These are phyloP conservation scores for Hymenoscyphus linearis DNA, from an alignment of 2,329 filamentous ascomycete genomes.

Conservation along the genomic window DNA sequence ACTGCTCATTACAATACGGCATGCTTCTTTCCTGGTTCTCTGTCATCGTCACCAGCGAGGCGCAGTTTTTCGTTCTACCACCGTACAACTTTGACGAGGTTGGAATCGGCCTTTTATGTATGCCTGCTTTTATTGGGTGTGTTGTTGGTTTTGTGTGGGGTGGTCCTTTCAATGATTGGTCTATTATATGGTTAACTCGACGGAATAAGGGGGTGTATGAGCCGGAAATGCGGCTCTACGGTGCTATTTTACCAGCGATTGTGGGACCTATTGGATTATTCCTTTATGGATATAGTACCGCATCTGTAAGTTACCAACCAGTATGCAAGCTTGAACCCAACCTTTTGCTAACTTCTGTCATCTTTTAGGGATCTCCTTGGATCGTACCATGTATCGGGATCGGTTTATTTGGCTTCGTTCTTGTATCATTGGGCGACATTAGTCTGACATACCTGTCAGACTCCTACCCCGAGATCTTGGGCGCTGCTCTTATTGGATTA, in stretches of 20 bases:
- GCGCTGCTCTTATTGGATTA: constrained; percentile 41
- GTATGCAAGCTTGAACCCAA: neutral
- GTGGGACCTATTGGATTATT: constrained; percentile 9
- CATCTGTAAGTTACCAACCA: neutral
- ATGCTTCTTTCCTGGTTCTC: constrained; percentile 35
- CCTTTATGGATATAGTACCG: constrained; percentile 8
- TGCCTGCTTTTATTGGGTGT: constrained; percentile 38
- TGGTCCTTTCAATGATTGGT: constrained; percentile 35
- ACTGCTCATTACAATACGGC: constrained; percentile 34
- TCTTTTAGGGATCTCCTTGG: constrained; percentile 8
- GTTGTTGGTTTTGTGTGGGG: constrained; percentile 32
- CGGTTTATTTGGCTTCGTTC: constrained; percentile 8
- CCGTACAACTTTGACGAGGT: constrained; percentile 38
- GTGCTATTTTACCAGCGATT: constrained; percentile 4
- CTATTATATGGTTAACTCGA: constrained; percentile 33
- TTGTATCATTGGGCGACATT: constrained; percentile 5
- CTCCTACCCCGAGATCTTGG: constrained; percentile 34
- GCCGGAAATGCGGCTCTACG: constrained; percentile 39
- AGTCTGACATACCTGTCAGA: constrained; percentile 11
- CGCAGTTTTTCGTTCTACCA: constrained; percentile 33
- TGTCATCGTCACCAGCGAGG: constrained; percentile 35
- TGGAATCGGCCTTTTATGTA: constrained; percentile 36
- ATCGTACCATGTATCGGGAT: constrained; percentile 12
- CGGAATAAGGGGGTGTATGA: constrained; percentile 36
- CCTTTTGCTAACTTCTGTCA: neutral